Conservation (phyloP, 164 flowering plant species). For the Berberis vulgaris region DNA sequence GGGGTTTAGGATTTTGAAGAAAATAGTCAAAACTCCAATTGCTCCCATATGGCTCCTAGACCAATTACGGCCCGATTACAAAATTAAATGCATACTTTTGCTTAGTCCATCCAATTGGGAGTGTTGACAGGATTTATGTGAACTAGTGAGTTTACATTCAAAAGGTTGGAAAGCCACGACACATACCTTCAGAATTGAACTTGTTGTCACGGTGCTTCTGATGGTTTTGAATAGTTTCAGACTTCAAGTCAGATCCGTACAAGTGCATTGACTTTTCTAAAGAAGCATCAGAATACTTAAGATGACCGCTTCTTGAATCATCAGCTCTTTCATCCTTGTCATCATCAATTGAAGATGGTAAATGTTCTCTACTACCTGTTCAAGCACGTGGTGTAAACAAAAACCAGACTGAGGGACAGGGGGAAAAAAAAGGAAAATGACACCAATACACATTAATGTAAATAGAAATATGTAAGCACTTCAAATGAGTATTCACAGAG, state of each 20-base stretch:
- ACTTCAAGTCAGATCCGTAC: conserved; percentile 24
- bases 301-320: conserved; percentile 4
- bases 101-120: too few species aligned
- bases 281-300: background rate
- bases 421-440: too few species aligned
- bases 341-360: conserved; percentile 36
- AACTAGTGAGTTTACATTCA: background rate
- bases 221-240: conserved; percentile 27
- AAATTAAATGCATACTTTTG: too few species aligned
- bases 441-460: too few species aligned
- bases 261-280: conserved; percentile 14
- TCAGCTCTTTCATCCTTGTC: conserved; percentile 31
- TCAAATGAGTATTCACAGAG: background rate
- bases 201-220: conserved; percentile 25
- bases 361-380: conserved; percentile 72
- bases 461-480: too few species aligned
- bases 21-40: too few species aligned
- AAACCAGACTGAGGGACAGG: too few species aligned
- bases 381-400: conserved; percentile 7
- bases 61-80: too few species aligned
- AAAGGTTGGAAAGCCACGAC: background rate
- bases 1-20: too few species aligned
- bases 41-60: too few species aligned
- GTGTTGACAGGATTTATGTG: background rate
- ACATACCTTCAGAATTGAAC: conserved; percentile 40